These are phyloP conservation scores for Solanum lignicaule DNA, from an alignment of 257 asterid genomes.

Conservation along the genomic window DNA sequence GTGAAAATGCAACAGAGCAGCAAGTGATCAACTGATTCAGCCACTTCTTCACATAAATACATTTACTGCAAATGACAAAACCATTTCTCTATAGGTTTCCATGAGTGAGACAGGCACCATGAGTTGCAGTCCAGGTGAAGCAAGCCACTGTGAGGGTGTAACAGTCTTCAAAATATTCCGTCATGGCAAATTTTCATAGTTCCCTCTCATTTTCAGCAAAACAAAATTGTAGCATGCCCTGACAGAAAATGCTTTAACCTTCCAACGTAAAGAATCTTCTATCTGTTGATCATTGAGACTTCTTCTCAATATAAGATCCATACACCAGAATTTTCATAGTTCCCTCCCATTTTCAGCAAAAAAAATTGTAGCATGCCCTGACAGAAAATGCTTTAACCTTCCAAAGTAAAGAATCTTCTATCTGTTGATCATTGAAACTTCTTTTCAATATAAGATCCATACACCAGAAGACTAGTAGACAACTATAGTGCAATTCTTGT, in stretches of 20 bases:
- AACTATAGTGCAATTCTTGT: neutral
- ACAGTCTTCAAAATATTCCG: neutral
- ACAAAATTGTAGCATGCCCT: neutral
- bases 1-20: neutral
- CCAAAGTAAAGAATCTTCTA: neutral
- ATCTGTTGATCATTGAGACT: neutral
- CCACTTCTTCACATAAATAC: neutral
- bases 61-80: neutral
- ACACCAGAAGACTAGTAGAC: neutral
- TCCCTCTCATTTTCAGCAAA: neutral
- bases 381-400: neutral
- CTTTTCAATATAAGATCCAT: neutral
- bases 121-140: neutral
- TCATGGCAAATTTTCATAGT: neutral
- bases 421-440: neutral
- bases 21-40: neutral
- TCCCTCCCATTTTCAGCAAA: neutral
- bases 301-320: neutral
- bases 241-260: neutral
- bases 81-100: neutral
- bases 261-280: neutral
- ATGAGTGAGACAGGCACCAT: neutral
- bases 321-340: neutral
- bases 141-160: neutral
- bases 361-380: neutral